These are phyloP conservation scores for Aureobasidium sp. DNA, from an alignment of 2,329 filamentous ascomycete species.

Conservation along the genomic window DNA sequence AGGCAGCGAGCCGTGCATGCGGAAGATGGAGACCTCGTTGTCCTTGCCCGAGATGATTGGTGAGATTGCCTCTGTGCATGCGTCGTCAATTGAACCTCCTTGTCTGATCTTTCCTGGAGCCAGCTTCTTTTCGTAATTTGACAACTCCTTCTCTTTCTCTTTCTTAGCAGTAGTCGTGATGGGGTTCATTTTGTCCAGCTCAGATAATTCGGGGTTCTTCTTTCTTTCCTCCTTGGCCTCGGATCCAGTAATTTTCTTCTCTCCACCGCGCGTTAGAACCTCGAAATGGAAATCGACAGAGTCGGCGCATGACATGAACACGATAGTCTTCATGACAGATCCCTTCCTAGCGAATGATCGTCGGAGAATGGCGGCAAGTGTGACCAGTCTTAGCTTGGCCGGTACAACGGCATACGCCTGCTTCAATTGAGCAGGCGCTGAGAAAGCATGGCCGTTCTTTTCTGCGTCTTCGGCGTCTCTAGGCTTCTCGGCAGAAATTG, in stretches of 20 bases:
- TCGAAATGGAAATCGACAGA: conserved; percentile 96
- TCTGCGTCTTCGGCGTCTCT: conserved; percentile 36
- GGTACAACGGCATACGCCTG: conserved; percentile 84
- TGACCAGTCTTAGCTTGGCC: conserved; percentile 83
- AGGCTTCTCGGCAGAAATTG: conserved; percentile 59
- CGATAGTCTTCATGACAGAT: conserved; percentile 90
- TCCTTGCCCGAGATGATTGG: conserved; percentile 54
- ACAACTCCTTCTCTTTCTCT: conserved; percentile 11
- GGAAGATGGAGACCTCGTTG: conserved; percentile 74
- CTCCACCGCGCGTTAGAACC: conserved; percentile 50
- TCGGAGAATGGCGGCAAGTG: conserved; percentile 74
- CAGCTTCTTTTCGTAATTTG: conserved; percentile 3
- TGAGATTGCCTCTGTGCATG: conserved; percentile 55
- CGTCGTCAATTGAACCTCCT: conserved; percentile 31
- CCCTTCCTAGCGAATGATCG: conserved; percentile 81
- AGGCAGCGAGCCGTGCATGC: conserved; percentile 83
- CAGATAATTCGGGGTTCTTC: conserved; percentile 13
- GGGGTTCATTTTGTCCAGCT: conserved; percentile 16
- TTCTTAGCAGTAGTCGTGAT: conserved; percentile 12
- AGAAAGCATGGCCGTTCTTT: conserved; percentile 52
- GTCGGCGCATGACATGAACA: conserved; percentile 95
- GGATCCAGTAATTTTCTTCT: conserved; percentile 28
- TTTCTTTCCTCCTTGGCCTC: conserved; percentile 21
- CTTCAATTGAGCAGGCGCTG: conserved; percentile 85
- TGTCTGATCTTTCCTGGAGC: conserved; percentile 30